Evolutionary conservation across 805 yeast species (phyloP), one percentile per base, ranked within the genome.

Genomic region (Candida peoriensis): DNA sequence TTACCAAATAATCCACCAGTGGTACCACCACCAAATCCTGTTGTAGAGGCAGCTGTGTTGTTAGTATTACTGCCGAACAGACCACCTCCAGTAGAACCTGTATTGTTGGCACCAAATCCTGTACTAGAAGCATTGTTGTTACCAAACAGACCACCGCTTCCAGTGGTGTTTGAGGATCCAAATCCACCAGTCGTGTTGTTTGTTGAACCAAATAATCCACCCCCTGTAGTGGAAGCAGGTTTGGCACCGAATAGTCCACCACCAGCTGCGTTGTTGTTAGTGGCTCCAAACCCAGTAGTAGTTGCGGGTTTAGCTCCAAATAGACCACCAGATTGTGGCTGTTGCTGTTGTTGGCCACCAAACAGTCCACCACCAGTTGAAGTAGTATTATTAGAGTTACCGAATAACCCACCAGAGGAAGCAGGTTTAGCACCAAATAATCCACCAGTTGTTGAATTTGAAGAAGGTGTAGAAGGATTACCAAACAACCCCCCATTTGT

Each of bases 231-330:
- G 11, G 44, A 43, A n/a, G 54, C 47, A 37, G 64, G 54, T 34
- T 59, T 61, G 23, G 57, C 50, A 24, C 76, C 76, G 48, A 72
- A 73, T 23, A 61, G 50, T 6, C 70, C 67, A 20, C 62, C 66
- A 54, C 19, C 58, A n/a, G 46, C 34, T 24, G 38, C 40, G 28
- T 44, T 44, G 29, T 37, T 43, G n/a, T 22, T 33, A 43, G 21
- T 33, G 11, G 29, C 22, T 14, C 10, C 47, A 44, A 18, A 57
- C 44, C 19, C 57, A n/a, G 39, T 30, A 25, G 37, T 28, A 23
- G 37, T 34, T 33, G 42, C 28, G 24, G 28, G 30, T 24, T 57
- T 58, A 23, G 55, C 47, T n/a, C 76, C 76, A 52, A 72, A 72
- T 22, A 60, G 52, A 8, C 68, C 64, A 10, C 63, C 63, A 12